Base-by-base conservation (phyloP, 2,329 filamentous ascomycete species). In the Beauveria varroae region DNA sequence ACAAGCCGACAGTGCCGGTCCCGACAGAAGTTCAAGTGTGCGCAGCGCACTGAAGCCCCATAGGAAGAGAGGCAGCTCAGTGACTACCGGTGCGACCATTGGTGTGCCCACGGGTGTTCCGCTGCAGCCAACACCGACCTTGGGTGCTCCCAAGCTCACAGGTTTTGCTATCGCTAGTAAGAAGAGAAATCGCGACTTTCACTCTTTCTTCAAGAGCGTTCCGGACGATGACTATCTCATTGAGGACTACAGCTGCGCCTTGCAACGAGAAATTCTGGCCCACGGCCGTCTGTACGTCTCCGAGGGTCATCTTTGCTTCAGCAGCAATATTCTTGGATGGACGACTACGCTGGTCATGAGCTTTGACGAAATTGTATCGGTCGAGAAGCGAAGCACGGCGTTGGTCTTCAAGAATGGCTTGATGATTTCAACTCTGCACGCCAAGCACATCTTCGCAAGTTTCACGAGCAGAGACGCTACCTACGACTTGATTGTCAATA, bases 321-420 rank as follows among this genome's bases (percentile, higher is more conserved):
- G 93, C 69, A 98, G 95, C 79, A 99, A 99, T 72, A 99, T 99
- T 66, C 84, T 99, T 52, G 95, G 95, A 59, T 99, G 95, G 95
- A 90, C 96, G 24, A 99, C 95, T 0, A 99, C 95, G 1, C 79
- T 99, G 47, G 93, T 99, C 57, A 96, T 99, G 78, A 96, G 92
- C 73, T 99, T 99, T 72, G 95, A 99, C 70, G 95, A 99, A 74
- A 91, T 99, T 62, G 91, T 98, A 22, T 92, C 93, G 1, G 90
- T 99, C 8, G 95, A 99, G 75, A 98, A 98, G 78, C 90, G 96
- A 73, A 97, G 87, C 71, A 99, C 95, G 0, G 95, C 95, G 0
- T 82, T 99, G 63, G 81, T 99, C 1, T 98, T 99, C 76, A 96
- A 96, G 63, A 99, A 99, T 70, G 96, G 93, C 4, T 90, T 99